Evolutionary conservation across 768 basidiomycete species (phyloP).

Genomic region (Lactarius quietus): DNA sequence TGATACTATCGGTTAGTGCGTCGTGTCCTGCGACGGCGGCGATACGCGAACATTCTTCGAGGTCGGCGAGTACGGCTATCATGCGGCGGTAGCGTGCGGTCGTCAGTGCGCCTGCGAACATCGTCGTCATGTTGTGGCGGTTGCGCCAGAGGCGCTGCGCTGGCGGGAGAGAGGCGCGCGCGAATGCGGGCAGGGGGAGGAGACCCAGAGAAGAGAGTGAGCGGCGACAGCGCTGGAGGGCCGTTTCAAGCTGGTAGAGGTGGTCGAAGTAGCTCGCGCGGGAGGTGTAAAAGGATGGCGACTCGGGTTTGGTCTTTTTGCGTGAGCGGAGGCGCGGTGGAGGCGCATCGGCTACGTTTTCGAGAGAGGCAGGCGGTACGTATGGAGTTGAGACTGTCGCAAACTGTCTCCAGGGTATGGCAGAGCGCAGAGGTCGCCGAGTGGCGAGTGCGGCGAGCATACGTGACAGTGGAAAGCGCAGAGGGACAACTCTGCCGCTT

Average conservation of each 20-base stretch:
- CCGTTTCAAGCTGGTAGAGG: constrained; percentile 59
- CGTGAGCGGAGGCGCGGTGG: constrained; percentile 4
- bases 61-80: constrained; percentile 55
- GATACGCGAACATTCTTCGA: constrained; percentile 60
- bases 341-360: constrained; percentile 21
- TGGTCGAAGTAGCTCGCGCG: constrained; percentile 73
- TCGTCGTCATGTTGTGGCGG: constrained; percentile 52
- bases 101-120: constrained; percentile 58
- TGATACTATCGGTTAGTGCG: constrained; percentile 51
- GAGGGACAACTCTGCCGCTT: not conserved
- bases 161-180: constrained; percentile 53
- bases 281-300: constrained; percentile 83
- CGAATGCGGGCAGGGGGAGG: constrained; percentile 73
- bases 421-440: constrained; percentile 7
- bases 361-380: constrained; percentile 33
- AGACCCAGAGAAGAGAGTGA: constrained; percentile 64
- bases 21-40: constrained; percentile 54
- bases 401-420: constrained; percentile 12
- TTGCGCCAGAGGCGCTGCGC: constrained; percentile 67
- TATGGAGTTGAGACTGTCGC: constrained; percentile 30
- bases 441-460: constrained; percentile 10
- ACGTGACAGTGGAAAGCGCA: not conserved
- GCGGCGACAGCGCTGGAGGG: constrained; percentile 52
- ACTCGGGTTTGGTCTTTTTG: constrained; percentile 45
- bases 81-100: constrained; percentile 69